Base-by-base conservation (phyloP, 2,329 filamentous ascomycete genomes). In the Drechslerella coelobrocha region DNA sequence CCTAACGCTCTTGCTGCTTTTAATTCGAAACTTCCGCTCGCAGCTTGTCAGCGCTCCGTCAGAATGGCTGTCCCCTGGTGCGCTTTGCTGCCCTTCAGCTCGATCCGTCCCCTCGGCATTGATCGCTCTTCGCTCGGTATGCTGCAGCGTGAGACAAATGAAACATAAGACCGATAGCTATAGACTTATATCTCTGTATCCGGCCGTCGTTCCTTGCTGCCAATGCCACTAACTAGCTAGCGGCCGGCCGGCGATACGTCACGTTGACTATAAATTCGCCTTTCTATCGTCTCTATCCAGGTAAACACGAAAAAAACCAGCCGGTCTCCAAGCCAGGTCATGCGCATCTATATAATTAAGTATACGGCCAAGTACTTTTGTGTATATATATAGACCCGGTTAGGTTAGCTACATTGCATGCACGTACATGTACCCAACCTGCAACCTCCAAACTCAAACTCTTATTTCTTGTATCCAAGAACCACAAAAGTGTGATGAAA, bases 21-120 rank as follows among this genome's bases (percentile, higher is more conserved):
- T 55, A 57, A 61, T 47, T 39, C 61, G 63, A 61, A 61, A 61
- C 63, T 57, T 61, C 63, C 63, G 63, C 57, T 69, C 56, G 51
- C 63, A 69, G 63, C 41, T 23, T 31, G 34, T 47, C 39, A 31
- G 39, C 19, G 37, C 19, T 2, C 27, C 29, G 17, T 5, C 19
- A 39, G n/a, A 17, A 39, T 34, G 29, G n/a, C 7, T 19, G 7
- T 17, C 9, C 9, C 9, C 37, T 41, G 37, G 37, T 17, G n/a
- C 29, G 7, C 29, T 12, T 34, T 12, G 6, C 29, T 34, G 29
- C 37, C 9, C n/a, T 17, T 41, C 41, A 45, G 41, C 41, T 45
- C 10, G 41, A 45, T 45, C 41, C 41, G 41, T 45, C n/a, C 41
- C 41, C 41, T 21, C 8, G 41, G 9, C 9, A n/a, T n/a, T n/a